Evolutionary conservation across 345 rosid genomes (phyloP), one percentile per base, ranked within the genome.

Genomic region (Corchorus capsularis): DNA sequence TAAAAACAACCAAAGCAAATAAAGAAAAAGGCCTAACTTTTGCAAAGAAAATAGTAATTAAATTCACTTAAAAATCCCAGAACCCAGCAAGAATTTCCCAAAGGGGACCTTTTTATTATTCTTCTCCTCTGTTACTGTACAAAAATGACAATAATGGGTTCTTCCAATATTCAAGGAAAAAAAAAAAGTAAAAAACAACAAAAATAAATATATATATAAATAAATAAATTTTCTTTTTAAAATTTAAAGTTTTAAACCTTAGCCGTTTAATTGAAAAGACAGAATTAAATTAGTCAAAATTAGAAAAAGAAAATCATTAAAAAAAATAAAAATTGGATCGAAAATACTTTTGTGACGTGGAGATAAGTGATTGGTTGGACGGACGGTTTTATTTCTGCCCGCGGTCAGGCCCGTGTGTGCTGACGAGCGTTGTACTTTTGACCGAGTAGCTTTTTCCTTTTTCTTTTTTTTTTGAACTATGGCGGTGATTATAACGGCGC

Each of bases 161-260:
- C 75, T 78, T 85, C 92, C 92, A 82, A 79, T 68, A 79, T 82
- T 82, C 78, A 71, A 69, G 92, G 89, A 82, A 77, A 65, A 12
- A 16, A 57, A 2, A 70, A 41, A 35, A 4, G 19, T 56, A 54
- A 16, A 9, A 20, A 22, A 20, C 46, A 27, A 27, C 27, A 27
- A 27, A 27, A 27, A 27, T 27, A 27, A 27, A 27, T 27, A 27
- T 27, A 27, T 27, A 27, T 0, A 27, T 27, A 27, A 27, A 27
- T 27, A 27, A 27, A 27, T 27, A 27, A 27, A 27, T 27, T 27
- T 27, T 27, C 27, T 27, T 27, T 27, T 27, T 27, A 27, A 27
- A 27, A 27, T 27, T 27, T 27, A n/a, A n/a, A n/a, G n/a, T n/a
- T n/a, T n/a, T n/a, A 27, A 27, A 12, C 49, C 55, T 71, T 22